Evolutionary conservation across 1,139 yeast species (phyloP).

Genomic region (Taiozyma sp.): DNA sequence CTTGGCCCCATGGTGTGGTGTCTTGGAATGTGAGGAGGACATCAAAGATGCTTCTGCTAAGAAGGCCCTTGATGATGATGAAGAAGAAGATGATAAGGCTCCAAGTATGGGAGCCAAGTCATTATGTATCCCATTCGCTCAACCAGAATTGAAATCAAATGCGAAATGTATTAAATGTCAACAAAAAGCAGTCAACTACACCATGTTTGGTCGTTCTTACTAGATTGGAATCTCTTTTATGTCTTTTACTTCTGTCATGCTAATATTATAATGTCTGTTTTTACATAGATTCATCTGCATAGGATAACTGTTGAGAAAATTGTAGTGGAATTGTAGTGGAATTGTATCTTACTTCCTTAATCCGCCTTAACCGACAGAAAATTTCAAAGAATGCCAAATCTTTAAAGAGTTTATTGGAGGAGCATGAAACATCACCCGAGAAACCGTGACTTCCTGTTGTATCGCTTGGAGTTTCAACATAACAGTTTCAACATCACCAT

Average conservation of each 20-base stretch:
- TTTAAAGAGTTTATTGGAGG: no score
- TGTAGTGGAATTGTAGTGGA: neutral
- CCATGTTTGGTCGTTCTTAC: slow-evolving; percentile 96
- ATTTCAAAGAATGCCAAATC: no score
- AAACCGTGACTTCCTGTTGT: no score
- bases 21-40: slow-evolving; percentile 89
- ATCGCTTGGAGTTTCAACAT: no score
- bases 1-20: slow-evolving; percentile 97
- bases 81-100: slow-evolving; percentile 87
- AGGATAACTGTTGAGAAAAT: neutral
- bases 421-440: no score
- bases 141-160: slow-evolving; percentile 73
- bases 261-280: neutral
- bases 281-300: neutral
- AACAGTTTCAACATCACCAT: no score
- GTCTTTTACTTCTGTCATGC: neutral
- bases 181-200: slow-evolving; percentile 67
- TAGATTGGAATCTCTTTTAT: slow-evolving; percentile 26
- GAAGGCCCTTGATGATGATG: slow-evolving; percentile 77
- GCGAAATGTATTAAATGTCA: slow-evolving; percentile 89
- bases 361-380: no score
- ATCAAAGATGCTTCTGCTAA: slow-evolving; percentile 90
- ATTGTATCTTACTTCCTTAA: no score
- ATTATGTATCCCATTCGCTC: slow-evolving; percentile 92
- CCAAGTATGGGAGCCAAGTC: slow-evolving; percentile 99